Conservation (phyloP, 2,329 filamentous ascomycete genomes). For the Akanthomyces uredinophilus region DNA sequence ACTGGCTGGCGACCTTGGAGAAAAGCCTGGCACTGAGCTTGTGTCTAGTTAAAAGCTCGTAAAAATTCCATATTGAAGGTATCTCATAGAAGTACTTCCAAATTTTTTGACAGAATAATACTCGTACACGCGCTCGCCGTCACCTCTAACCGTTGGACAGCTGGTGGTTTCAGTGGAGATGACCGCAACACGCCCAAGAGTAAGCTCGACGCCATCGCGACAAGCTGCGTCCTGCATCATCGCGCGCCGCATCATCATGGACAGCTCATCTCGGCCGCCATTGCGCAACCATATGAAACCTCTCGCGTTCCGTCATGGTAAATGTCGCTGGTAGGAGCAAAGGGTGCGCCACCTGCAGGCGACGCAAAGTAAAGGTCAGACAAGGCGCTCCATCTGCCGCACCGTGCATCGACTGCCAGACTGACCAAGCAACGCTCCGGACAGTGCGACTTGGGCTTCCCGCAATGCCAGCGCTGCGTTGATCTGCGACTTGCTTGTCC, state of each 20-base stretch:
- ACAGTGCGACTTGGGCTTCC: conserved; percentile 11
- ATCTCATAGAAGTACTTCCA: no score
- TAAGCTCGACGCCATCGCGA: neutral
- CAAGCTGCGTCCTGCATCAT: neutral
- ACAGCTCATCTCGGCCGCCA: neutral
- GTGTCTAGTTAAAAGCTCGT: no score
- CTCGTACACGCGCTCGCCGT: no score
- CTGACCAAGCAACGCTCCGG: neutral
- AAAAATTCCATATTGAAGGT: no score
- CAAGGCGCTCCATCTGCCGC: neutral
- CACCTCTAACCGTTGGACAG: no score
- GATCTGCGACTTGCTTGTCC: neutral
- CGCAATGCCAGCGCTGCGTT: conserved; percentile 3
- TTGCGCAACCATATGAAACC: neutral
- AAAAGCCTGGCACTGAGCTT: no score
- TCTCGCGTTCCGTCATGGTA: conserved; percentile 33
- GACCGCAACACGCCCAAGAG: neutral
- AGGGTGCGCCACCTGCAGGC: neutral
- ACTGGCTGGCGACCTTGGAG: no score
- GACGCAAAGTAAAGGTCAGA: conserved; percentile 10
- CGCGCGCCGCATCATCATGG: neutral
- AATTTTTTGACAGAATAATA: no score
- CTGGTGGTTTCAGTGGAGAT: neutral
- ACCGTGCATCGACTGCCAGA: neutral
- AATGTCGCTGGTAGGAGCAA: conserved; percentile 8